Conservation (phyloP, 75 land plant species). For the Picea glauca region DNA sequence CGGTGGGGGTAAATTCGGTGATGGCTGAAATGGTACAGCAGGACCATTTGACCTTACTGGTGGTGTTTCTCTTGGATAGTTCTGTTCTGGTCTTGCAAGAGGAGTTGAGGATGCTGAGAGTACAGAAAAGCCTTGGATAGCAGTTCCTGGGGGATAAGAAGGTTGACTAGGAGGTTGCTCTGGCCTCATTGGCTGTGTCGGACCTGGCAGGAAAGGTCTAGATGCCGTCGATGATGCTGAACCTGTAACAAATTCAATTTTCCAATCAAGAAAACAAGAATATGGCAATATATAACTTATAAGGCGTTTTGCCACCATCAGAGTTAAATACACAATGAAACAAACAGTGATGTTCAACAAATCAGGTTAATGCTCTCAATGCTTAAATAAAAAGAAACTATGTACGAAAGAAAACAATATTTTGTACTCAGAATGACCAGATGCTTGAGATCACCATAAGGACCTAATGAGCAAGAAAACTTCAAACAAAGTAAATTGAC, state of each 20-base stretch:
- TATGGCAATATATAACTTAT: neutral
- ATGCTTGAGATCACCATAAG: neutral
- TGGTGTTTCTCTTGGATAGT: neutral
- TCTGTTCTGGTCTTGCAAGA: neutral
- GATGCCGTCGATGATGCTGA: neutral
- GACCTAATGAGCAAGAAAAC: neutral
- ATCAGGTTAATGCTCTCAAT: too few relatives aligned
- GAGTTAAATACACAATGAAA: too few relatives aligned
- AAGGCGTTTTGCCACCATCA: neutral
- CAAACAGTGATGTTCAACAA: too few relatives aligned
- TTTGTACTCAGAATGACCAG: neutral
- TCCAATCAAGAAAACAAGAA: neutral
- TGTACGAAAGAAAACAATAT: neutral
- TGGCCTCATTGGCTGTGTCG: neutral
- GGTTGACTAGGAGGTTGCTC: neutral
- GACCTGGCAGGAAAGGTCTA: neutral
- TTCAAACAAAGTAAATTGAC: neutral
- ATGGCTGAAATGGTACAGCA: neutral
- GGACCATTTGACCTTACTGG: neutral
- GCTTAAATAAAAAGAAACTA: too few relatives aligned
- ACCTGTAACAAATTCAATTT: neutral
- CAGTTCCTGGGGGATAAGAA: neutral
- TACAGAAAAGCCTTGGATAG: neutral
- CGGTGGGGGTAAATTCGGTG: neutral
- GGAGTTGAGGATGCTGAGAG: neutral